Evolutionary conservation across 495 filamentous ascomycete genomes (phyloP), one percentile per base, ranked within the genome.

Genomic region (Clavariopsis aquatica): DNA sequence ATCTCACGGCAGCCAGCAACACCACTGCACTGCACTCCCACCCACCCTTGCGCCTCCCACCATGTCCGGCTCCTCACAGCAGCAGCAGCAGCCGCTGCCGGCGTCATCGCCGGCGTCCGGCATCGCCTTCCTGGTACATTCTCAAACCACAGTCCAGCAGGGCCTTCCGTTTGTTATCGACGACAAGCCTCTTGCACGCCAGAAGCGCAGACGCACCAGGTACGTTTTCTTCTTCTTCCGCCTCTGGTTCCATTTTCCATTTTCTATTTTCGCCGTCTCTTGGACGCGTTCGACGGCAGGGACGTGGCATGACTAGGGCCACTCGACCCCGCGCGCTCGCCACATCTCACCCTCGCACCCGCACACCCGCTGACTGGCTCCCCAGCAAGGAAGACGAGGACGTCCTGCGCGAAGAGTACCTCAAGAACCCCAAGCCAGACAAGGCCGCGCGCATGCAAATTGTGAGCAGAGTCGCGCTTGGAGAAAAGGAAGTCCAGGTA

Each of bases 401-500:
- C 5, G 85, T 93, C 64, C 88, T 98, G 53, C 93, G 98, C 77
- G 82, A 87, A 26, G 93, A 94, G 69, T 98, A 96, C 73, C 81
- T 85, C 65, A 80, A 80, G 36, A 93, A 97, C 72, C 82, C 92
- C 2, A 96, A 96, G 73, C 95, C 95, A 56, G 94, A 98, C 79
- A 97, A 97, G 76, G 81, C 85, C 17, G 87, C 89, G 71, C 89
- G 94, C 72, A 82, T 88, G 47, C 88, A 87, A 69, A 91, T 99
- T 61, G 89, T 93, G 57, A 84, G 83, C 75, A 86, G 84, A 73
- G 95, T 98, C 57, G 87, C 89, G 49, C 82, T 99, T 69, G 94
- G 90, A 64, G 94, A 99, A 78, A 97, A 97, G 75, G 93, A 97
- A 81, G 91, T 98, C 19, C 95, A 98, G 85, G 94, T 97, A 71